A percentile compares a stretch with the other conserved stretches of the same genome.
These are phyloP conservation scores for Xylaria polymorpha DNA, from an alignment of 2,329 filamentous ascomycete species.

Conservation along the genomic window DNA sequence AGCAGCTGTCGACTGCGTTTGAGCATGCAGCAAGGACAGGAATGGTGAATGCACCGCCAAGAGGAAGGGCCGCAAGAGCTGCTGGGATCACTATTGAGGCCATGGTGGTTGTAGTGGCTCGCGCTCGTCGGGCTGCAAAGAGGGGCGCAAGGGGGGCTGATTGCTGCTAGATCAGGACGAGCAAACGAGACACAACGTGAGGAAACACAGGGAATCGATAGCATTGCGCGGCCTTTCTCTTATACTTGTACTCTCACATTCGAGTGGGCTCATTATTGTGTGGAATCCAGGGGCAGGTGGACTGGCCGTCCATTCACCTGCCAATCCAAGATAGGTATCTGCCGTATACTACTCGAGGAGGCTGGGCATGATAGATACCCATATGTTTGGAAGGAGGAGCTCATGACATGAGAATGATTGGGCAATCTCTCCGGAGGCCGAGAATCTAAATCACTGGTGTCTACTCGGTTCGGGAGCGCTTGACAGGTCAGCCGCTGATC, in stretches of 20 bases:
- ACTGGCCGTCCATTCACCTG: conserved; percentile 18
- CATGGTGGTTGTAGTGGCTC: conserved; percentile 16
- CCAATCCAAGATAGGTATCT: conserved; percentile 22
- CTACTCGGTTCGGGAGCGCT: neutral
- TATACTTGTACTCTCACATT: conserved; percentile 7
- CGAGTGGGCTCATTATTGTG: conserved; percentile 11
- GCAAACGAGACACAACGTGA: neutral
- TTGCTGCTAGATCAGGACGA: neutral
- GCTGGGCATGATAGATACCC: conserved; percentile 4
- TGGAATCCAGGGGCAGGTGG: conserved; percentile 5
- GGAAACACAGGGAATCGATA: neutral
- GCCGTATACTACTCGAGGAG: neutral
- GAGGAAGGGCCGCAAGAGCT: conserved; percentile 29
- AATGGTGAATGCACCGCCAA: conserved; percentile 16
- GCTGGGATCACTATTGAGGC: conserved; percentile 26
- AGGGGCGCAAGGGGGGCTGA: neutral
- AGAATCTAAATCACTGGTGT: conserved; percentile 9
- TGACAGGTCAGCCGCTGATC: conserved; percentile 17
- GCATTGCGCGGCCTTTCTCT: neutral
- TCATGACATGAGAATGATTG: conserved; percentile 12
- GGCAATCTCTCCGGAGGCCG: neutral
- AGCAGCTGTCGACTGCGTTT: conserved; percentile 39
- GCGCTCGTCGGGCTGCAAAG: neutral
- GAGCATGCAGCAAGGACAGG: conserved; percentile 29
- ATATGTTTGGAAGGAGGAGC: conserved; percentile 1